These are phyloP conservation scores for Oryza officinalis DNA, from an alignment of 176 grass and related monocot species.

Conservation along the genomic window DNA sequence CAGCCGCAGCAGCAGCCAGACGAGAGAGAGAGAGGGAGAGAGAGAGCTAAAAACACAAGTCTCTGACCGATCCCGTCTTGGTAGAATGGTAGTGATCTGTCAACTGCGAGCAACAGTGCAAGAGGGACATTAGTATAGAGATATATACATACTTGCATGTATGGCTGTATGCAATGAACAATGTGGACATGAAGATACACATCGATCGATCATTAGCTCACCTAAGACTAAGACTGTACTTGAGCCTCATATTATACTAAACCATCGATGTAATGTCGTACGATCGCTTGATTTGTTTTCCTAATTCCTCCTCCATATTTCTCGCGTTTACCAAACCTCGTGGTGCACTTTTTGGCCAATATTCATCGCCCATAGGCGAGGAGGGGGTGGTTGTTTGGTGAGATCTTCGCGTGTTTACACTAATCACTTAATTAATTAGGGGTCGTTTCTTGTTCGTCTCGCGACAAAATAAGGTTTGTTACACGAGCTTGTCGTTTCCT, in stretches of 20 bases:
- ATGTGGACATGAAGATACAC: constrained; percentile 7
- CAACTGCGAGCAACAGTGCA: neutral
- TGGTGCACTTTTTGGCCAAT: neutral
- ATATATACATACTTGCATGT: neutral
- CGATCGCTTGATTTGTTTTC: neutral
- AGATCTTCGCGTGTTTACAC: neutral
- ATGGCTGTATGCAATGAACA: constrained; percentile 38
- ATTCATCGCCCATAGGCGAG: neutral
- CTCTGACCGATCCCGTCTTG: neutral
- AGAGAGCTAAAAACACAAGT: neutral
- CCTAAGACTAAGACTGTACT: constrained; percentile 7
- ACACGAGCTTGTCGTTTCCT: neutral
- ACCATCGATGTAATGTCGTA: neutral
- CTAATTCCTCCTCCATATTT: neutral
- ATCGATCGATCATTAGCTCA: constrained; percentile 25
- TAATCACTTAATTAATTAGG: neutral
- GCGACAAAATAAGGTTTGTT: constrained; percentile 8
- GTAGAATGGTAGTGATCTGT: constrained; percentile 21
- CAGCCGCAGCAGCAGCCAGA: neutral
- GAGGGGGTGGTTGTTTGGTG: constrained; percentile 34
- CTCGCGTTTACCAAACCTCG: neutral
- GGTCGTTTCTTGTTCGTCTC: neutral
- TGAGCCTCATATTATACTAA: neutral
- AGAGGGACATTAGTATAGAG: neutral
- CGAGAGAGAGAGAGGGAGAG: too few species aligned